A percentile compares a stretch with the other conserved stretches of the same genome.
These are phyloP conservation scores for Hyphopichia khmerensis DNA, from an alignment of 1,139 yeast species.

Conservation along the genomic window DNA sequence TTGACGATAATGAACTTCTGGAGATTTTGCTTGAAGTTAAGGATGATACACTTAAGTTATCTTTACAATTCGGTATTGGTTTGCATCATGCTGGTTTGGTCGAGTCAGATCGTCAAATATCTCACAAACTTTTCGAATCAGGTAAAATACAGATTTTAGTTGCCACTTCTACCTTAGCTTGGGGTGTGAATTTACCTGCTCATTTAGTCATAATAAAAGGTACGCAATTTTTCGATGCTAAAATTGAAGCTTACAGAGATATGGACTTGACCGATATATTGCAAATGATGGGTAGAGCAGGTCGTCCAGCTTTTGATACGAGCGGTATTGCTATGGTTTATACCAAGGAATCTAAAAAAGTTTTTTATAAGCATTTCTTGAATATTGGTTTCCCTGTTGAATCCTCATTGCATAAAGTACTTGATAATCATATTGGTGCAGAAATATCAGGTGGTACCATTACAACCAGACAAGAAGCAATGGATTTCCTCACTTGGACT, in stretches of 20 bases:
- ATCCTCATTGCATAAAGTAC: slow-evolving; percentile 86
- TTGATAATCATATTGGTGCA: slow-evolving; percentile 96
- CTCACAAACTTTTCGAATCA: slow-evolving; percentile 81
- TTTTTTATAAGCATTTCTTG: slow-evolving; percentile 89
- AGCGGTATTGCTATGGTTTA: slow-evolving; percentile 93
- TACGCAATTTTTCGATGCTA: slow-evolving; percentile 83
- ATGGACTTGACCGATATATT: slow-evolving; percentile 91
- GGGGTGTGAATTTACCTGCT: slow-evolving; percentile 98
- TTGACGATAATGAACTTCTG: slow-evolving; percentile 73
- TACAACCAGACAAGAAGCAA: slow-evolving; percentile 77
- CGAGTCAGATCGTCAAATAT: slow-evolving; percentile 82
- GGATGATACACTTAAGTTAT: slow-evolving; percentile 82
- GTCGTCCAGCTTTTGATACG: slow-evolving; percentile 95
- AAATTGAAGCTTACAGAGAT: slow-evolving; percentile 75
- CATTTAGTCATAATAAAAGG: slow-evolving; percentile 93
- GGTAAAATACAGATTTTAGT: slow-evolving; percentile 86
- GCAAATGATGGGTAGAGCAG: slow-evolving; percentile 94
- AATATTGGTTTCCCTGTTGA: slow-evolving; percentile 98
- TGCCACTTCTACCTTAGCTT: slow-evolving; percentile 94
- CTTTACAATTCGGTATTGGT: slow-evolving; percentile 94
- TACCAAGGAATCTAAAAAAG: slow-evolving; percentile 88
- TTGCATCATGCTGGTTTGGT: slow-evolving; percentile 97
- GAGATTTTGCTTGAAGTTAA: slow-evolving; percentile 65
- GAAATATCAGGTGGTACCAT: slow-evolving; percentile 91
- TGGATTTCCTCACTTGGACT: slow-evolving; percentile 94